Conservation (phyloP, 805 yeast species). For the Candida corydali region DNA sequence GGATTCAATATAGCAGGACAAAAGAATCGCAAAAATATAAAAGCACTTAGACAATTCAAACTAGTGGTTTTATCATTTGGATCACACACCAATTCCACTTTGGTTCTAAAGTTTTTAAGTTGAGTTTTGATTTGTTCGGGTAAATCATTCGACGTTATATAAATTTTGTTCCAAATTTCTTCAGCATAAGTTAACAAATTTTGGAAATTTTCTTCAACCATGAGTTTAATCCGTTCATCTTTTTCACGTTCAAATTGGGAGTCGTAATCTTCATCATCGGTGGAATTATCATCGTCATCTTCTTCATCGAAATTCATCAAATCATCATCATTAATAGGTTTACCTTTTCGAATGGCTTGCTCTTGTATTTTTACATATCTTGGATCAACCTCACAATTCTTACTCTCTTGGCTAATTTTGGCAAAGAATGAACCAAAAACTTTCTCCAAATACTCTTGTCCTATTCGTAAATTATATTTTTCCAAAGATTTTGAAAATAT, state of each 20-base stretch:
- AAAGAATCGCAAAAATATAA: constrained; percentile 59
- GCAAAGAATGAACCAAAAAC: constrained; percentile 69
- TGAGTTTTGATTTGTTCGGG: constrained; percentile 66
- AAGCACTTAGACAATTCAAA: constrained; percentile 75
- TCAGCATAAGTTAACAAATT: constrained; percentile 49
- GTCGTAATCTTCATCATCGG: constrained; percentile 22
- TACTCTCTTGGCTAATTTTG: constrained; percentile 44
- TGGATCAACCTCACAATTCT: constrained; percentile 83
- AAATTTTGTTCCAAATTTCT: constrained; percentile 64
- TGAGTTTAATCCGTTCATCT: constrained; percentile 24
- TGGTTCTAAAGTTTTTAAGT: constrained; percentile 57
- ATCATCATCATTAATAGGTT: constrained; percentile 15
- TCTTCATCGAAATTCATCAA: constrained; percentile 10
- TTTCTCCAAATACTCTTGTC: constrained; percentile 71
- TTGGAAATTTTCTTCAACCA: constrained; percentile 44
- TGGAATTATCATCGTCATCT: constrained; percentile 15
- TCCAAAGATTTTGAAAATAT: constrained; percentile 80
- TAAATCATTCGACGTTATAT: constrained; percentile 64
- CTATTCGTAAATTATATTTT: constrained; percentile 67
- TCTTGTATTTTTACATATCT: constrained; percentile 42
- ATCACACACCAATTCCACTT: constrained; percentile 59
- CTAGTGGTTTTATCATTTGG: constrained; percentile 51
- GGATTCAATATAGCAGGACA: constrained; percentile 92
- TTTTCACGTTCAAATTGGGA: constrained; percentile 31
- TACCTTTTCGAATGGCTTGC: constrained; percentile 22